Evolutionary conservation across 768 basidiomycete species (phyloP).

Genomic region (Jaapia argillacea): DNA sequence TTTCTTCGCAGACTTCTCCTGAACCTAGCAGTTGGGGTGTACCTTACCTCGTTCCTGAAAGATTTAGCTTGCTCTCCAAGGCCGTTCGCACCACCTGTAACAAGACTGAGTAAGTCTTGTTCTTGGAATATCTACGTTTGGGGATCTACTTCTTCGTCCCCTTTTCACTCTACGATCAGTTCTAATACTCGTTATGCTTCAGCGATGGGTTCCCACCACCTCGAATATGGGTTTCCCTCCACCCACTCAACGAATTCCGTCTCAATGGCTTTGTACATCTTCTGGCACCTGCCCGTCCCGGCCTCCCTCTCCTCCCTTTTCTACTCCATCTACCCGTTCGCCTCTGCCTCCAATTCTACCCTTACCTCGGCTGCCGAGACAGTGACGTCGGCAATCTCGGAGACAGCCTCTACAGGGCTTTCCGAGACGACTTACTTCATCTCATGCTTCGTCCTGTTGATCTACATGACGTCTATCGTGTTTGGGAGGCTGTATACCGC

Average conservation of each 20-base stretch:
- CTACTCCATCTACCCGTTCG: neutral
- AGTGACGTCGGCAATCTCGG: too few species aligned
- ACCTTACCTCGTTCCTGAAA: constrained; percentile 79
- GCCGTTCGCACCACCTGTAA: constrained; percentile 85
- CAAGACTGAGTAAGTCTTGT: constrained; percentile 62
- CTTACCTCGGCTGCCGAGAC: too few species aligned
- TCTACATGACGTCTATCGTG: constrained; percentile 63
- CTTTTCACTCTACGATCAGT: neutral
- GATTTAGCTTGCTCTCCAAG: constrained; percentile 87
- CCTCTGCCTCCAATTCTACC: neutral
- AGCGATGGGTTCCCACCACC: constrained; percentile 74
- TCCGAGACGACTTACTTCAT: constrained; percentile 34
- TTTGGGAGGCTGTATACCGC: constrained; percentile 77
- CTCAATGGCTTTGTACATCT: constrained; percentile 81
- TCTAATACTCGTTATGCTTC: constrained; percentile 2
- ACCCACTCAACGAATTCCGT: constrained; percentile 90
- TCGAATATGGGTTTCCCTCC: constrained; percentile 94
- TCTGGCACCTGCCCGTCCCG: constrained; percentile 33
- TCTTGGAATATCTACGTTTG: neutral
- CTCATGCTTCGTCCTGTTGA: constrained; percentile 31
- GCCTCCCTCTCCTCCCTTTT: too few species aligned
- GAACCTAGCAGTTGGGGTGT: constrained; percentile 72
- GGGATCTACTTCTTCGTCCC: neutral
- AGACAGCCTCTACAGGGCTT: constrained; percentile 21
- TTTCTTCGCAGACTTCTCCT: constrained; percentile 62